A percentile compares a stretch with the other conserved stretches of the same genome.
These are phyloP conservation scores for Carex scoparia DNA, from an alignment of 176 grass and related monocot species.

Conservation along the genomic window DNA sequence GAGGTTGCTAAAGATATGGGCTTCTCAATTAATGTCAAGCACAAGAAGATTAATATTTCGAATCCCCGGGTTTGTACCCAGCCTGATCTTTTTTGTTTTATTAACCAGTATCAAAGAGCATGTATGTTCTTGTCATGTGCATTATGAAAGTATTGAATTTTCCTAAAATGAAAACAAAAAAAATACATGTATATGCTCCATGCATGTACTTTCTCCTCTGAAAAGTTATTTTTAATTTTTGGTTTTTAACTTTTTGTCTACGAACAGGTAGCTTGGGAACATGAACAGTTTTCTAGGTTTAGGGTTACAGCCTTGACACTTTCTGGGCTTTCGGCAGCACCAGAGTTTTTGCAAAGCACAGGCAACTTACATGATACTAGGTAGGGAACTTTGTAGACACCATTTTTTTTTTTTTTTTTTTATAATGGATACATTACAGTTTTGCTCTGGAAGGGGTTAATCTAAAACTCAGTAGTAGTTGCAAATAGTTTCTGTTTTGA, in stretches of 20 bases:
- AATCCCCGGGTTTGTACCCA: slow-evolving; percentile 66
- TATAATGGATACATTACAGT: not conserved
- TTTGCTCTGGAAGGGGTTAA: not conserved
- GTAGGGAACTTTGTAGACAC: slow-evolving; percentile 24
- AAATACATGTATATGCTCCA: not conserved
- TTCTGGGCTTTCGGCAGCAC: slow-evolving; percentile 68
- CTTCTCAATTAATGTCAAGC: slow-evolving; percentile 81
- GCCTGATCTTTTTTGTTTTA: slow-evolving; percentile 17
- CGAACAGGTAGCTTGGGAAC: slow-evolving; percentile 91
- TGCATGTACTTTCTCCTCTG: not conserved
- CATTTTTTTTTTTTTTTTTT: slow-evolving; percentile 5
- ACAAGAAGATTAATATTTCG: slow-evolving; percentile 99
- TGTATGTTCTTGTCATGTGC: not conserved
- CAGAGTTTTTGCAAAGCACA: slow-evolving; percentile 84
- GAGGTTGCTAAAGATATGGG: slow-evolving; percentile 77
- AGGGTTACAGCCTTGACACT: slow-evolving; percentile 93
- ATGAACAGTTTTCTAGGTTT: slow-evolving; percentile 97
- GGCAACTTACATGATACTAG: slow-evolving; percentile 75
- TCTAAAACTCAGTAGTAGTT: not conserved
- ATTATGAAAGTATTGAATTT: not conserved
- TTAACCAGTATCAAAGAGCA: slow-evolving; percentile 12
- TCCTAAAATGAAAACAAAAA: not conserved
- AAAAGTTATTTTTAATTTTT: slow-evolving; percentile 17
- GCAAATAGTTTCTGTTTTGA: not conserved
- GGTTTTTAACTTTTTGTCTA: slow-evolving; percentile 9